A percentile compares a stretch with the other conserved stretches of the same genome.
These are phyloP conservation scores for Blastobotrys persicus DNA, from an alignment of 1,139 yeast genomes.

Conservation along the genomic window DNA sequence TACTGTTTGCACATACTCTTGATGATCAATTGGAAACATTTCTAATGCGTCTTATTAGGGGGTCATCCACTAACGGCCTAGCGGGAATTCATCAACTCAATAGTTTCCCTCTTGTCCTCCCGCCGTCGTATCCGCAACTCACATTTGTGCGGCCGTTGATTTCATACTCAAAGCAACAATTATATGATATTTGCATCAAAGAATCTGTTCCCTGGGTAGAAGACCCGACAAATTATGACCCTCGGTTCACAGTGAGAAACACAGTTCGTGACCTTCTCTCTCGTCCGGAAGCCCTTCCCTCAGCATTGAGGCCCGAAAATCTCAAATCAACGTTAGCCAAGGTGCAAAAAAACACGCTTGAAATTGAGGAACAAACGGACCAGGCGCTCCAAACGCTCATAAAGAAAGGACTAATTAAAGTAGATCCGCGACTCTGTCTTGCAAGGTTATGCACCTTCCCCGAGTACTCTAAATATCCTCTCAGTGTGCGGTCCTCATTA, in stretches of 20 bases:
- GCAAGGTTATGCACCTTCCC: background rate
- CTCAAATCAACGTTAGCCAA: slow-evolving; percentile 9
- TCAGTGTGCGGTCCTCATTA: slow-evolving; percentile 10
- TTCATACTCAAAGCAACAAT: slow-evolving; percentile 43
- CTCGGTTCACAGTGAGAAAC: slow-evolving; percentile 55
- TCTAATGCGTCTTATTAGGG: slow-evolving; percentile 51
- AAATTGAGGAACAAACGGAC: slow-evolving; percentile 4
- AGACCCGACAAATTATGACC: slow-evolving; percentile 61
- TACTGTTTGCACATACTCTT: slow-evolving; percentile 64
- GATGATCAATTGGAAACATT: slow-evolving; percentile 76
- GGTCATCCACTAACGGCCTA: slow-evolving; percentile 62
- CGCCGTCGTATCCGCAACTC: slow-evolving; percentile 25
- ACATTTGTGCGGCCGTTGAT: slow-evolving; percentile 54
- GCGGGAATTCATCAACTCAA: slow-evolving; percentile 38
- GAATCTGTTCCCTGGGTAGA: slow-evolving; percentile 58
- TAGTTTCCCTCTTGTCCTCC: slow-evolving; percentile 27
- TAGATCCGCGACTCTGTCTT: slow-evolving; percentile 10
- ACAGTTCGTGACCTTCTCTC: slow-evolving; percentile 32
- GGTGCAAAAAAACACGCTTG: slow-evolving; percentile 5
- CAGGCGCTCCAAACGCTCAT: slow-evolving; percentile 1
- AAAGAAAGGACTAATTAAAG: background rate
- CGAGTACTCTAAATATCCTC: background rate
- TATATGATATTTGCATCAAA: slow-evolving; percentile 47
- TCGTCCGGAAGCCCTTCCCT: slow-evolving; percentile 5
- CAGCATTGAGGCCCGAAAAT: background rate